phyloP scores from a whole-genome alignment of 805 yeast species.

The Candida taoyuanica region DNA sequence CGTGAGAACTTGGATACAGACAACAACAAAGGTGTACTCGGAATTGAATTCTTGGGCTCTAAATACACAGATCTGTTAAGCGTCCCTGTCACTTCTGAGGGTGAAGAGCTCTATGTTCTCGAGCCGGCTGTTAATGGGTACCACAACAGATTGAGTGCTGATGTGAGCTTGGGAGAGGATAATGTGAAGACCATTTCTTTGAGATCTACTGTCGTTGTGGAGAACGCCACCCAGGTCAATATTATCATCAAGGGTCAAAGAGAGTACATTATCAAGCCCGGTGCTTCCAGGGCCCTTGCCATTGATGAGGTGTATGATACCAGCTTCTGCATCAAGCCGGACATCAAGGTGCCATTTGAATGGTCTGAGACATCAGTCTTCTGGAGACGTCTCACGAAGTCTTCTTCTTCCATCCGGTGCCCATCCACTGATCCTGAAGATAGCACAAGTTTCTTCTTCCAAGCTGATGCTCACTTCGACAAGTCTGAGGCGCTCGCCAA shows the following conservation, averaged over 20 bases:
- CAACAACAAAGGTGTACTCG: conserved; percentile 54
- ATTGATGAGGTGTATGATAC: conserved; percentile 61
- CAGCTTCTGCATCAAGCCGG: conserved; percentile 58
- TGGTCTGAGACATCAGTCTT: conserved; percentile 63
- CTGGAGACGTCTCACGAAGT: conserved; percentile 59
- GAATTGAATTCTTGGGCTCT: conserved; percentile 54
- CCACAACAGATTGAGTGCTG: conserved; percentile 73
- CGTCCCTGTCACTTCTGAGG: conserved; percentile 73
- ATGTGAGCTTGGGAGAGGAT: conserved; percentile 63
- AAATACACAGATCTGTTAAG: conserved; percentile 48
- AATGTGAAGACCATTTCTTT: conserved; percentile 75
- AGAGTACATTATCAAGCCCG: conserved; percentile 46
- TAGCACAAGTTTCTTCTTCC: conserved; percentile 56
- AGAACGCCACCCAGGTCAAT: conserved; percentile 58
- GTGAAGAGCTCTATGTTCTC: conserved; percentile 70
- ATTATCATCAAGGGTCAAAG: conserved; percentile 32
- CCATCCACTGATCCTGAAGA: conserved; percentile 36
- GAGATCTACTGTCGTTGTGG: conserved; percentile 67
- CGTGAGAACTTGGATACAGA: conserved; percentile 76
- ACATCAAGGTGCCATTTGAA: conserved; percentile 45
- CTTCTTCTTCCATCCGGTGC: conserved; percentile 59
- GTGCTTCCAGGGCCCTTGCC: conserved; percentile 64
- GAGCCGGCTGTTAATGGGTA: conserved; percentile 56
- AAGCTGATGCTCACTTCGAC: conserved; percentile 63
- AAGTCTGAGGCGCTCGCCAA: conserved; percentile 63